Evolutionary conservation across 805 yeast genomes (phyloP).

Genomic region (Torulaspora indica): DNA sequence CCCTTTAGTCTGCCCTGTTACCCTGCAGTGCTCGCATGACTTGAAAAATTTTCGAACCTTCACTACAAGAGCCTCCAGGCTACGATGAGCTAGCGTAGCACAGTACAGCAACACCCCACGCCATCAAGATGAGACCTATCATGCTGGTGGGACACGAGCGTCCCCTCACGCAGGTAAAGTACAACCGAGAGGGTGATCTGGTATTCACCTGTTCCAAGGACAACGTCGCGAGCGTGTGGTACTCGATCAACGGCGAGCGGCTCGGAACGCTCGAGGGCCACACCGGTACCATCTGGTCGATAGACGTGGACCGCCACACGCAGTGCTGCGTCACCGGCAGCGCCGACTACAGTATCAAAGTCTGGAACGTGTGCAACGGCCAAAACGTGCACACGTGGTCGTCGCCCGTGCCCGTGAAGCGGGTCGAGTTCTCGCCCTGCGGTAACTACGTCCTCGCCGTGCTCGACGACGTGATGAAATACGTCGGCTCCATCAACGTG

Average conservation of each 20-base stretch:
- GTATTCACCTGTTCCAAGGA: slow-evolving; percentile 91
- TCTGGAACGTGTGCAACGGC: slow-evolving; percentile 83
- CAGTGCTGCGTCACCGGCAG: slow-evolving; percentile 77
- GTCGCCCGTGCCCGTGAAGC: slow-evolving; percentile 79
- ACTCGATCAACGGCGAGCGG: slow-evolving; percentile 91
- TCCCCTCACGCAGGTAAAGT: slow-evolving; percentile 93
- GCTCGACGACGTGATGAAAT: slow-evolving; percentile 90
- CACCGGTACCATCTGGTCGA: slow-evolving; percentile 91
- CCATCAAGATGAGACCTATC: slow-evolving; percentile 53
- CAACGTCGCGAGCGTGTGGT: slow-evolving; percentile 87
- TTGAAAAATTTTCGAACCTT: slow-evolving; percentile 7
- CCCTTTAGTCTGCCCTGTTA: neutral
- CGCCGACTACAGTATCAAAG: slow-evolving; percentile 79
- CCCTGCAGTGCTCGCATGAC: slow-evolving; percentile 1
- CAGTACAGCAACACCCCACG: no score
- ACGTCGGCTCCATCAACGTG: slow-evolving; percentile 67
- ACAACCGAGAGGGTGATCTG: slow-evolving; percentile 92
- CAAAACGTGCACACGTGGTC: slow-evolving; percentile 67
- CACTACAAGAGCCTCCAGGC: neutral
- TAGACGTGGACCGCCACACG: slow-evolving; percentile 75
- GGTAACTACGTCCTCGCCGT: slow-evolving; percentile 65
- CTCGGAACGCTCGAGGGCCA: slow-evolving; percentile 88
- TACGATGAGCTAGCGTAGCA: neutral
- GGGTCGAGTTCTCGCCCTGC: slow-evolving; percentile 80
- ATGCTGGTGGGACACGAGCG: slow-evolving; percentile 93